A percentile compares a stretch with the other conserved stretches of the same genome.
These are phyloP conservation scores for Beauveria rudraprayagi DNA, from an alignment of 2,329 filamentous ascomycete species.

Conservation along the genomic window DNA sequence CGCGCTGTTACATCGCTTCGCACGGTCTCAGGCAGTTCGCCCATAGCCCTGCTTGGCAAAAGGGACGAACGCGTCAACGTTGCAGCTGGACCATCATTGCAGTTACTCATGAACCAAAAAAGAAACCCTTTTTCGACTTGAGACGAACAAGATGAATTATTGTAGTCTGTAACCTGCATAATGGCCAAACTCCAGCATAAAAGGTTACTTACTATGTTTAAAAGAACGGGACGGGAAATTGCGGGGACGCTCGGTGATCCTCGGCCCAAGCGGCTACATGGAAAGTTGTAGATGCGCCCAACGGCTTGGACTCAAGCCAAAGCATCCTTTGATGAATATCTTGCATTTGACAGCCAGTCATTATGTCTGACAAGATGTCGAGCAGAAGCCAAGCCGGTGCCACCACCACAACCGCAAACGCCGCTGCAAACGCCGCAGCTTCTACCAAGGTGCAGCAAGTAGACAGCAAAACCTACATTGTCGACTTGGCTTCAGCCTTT, in stretches of 20 bases:
- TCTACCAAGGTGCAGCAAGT: background rate
- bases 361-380: background rate
- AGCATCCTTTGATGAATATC: background rate
- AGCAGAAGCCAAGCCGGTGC: background rate
- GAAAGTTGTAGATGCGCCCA: no score
- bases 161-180: background rate
- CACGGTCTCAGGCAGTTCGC: background rate
- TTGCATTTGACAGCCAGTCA: no score
- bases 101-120: no score
- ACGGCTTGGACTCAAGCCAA: background rate
- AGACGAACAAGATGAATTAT: no score
- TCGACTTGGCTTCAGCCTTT: slow-evolving; percentile 3
- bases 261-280: background rate
- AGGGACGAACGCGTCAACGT: background rate
- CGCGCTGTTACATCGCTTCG: background rate
- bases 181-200: background rate
- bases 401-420: no score
- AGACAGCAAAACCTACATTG: background rate
- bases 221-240: background rate
- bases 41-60: background rate
- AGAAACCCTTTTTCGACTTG: no score
- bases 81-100: no score
- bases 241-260: background rate
- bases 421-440: background rate
- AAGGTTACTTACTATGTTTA: no score